Percentiles rank a stretch among this genome's conserved stretches.
Conservation (phyloP, 2,329 filamentous ascomycete species). For the Sporothrix curviconia region DNA sequence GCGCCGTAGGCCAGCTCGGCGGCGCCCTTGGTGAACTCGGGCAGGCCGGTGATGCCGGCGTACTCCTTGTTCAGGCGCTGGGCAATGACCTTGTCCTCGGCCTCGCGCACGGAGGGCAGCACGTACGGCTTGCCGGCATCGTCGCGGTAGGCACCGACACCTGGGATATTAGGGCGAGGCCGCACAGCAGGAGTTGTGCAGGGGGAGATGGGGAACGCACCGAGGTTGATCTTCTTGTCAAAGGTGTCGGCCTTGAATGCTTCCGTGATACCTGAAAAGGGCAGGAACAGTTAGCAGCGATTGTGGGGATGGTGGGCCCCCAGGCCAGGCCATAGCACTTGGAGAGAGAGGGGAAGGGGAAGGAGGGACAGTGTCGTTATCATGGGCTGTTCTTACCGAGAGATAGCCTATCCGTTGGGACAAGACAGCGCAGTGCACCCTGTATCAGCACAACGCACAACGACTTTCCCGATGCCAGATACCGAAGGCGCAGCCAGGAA, state of each 20-base stretch:
- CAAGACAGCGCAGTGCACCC: slow-evolving; percentile 10
- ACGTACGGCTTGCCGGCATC: slow-evolving; percentile 98
- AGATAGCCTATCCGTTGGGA: slow-evolving; percentile 13
- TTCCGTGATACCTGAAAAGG: slow-evolving; percentile 72
- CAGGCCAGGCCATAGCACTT: neutral
- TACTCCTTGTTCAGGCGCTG: slow-evolving; percentile 91
- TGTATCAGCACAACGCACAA: slow-evolving; percentile 7
- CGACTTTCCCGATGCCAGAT: neutral
- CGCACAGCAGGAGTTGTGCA: neutral
- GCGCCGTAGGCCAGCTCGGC: slow-evolving; percentile 81
- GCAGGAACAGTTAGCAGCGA: slow-evolving; percentile 16
- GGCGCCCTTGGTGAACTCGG: slow-evolving; percentile 87
- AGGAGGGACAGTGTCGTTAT: neutral
- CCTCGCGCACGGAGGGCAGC: slow-evolving; percentile 82
- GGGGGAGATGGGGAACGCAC: slow-evolving; percentile 35
- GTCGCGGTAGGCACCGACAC: slow-evolving; percentile 96
- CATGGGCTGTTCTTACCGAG: slow-evolving; percentile 12
- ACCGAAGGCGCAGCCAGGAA: neutral
- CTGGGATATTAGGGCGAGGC: slow-evolving; percentile 33
- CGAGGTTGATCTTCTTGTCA: slow-evolving; percentile 95
- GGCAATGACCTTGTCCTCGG: slow-evolving; percentile 79
- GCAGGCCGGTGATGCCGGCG: slow-evolving; percentile 92
- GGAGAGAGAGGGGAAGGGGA: neutral
- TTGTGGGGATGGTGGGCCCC: neutral
- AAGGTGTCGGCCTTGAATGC: slow-evolving; percentile 97